Evolutionary conservation across 2,329 filamentous ascomycete species (phyloP).

Genomic region (Neoscytalidium dimidiatum): DNA sequence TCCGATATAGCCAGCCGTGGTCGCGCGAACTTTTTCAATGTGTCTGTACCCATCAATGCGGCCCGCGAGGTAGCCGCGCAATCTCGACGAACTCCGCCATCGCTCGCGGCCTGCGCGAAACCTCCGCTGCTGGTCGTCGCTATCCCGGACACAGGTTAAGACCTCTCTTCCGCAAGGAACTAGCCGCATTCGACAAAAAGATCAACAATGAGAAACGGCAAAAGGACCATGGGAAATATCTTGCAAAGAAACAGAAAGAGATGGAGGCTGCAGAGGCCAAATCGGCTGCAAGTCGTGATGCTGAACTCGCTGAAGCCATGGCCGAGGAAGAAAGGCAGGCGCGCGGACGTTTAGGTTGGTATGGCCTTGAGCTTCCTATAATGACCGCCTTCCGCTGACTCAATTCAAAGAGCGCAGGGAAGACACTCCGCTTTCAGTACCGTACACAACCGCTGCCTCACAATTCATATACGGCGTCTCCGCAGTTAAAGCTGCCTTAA

Average conservation of each 20-base stretch:
- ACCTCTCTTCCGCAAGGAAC: background rate
- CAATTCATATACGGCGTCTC: slow-evolving; percentile 88
- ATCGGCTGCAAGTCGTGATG: too few species aligned
- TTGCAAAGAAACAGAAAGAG: background rate
- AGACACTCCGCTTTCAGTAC: slow-evolving; percentile 27
- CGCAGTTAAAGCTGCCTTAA: slow-evolving; percentile 77
- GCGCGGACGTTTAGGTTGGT: background rate
- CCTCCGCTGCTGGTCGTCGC: slow-evolving; percentile 11
- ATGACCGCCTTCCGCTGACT: background rate
- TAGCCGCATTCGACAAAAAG: background rate
- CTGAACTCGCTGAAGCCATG: background rate
- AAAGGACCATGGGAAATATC: background rate
- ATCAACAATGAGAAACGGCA: background rate
- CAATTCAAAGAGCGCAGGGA: background rate
- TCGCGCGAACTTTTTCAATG: background rate
- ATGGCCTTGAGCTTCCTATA: background rate
- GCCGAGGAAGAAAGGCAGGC: background rate
- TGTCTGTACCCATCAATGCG: background rate
- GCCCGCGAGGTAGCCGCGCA: slow-evolving; percentile 33
- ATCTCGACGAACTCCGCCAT: slow-evolving; percentile 70
- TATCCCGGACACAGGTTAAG: background rate
- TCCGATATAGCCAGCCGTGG: background rate
- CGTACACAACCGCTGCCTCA: slow-evolving; percentile 81
- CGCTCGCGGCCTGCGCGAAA: slow-evolving; percentile 61
- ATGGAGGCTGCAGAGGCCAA: background rate